Percentiles rank a stretch among this genome's conserved stretches.
Evolutionary conservation across 164 flowering plant species (phyloP).

Genomic region (Santalum album): DNA sequence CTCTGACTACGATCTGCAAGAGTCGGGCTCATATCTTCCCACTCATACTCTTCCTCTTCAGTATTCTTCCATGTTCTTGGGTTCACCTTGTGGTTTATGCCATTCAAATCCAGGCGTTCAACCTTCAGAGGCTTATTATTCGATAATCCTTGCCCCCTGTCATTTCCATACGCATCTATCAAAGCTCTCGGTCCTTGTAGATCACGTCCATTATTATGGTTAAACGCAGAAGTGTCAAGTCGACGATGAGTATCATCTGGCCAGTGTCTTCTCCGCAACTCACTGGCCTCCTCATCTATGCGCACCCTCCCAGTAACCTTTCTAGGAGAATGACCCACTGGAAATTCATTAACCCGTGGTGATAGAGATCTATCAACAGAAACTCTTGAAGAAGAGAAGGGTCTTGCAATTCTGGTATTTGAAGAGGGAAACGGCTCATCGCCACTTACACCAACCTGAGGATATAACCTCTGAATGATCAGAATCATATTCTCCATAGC

Average conservation of each 20-base stretch:
- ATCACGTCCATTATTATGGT: conserved; percentile 31
- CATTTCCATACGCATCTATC: conserved; percentile 86
- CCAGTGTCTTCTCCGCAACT: no score
- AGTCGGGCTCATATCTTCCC: conserved; percentile 96
- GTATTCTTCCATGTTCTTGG: conserved; percentile 68
- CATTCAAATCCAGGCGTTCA: conserved; percentile 31
- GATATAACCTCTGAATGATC: conserved; percentile 27
- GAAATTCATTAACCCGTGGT: conserved; percentile 32
- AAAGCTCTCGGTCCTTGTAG: conserved; percentile 62
- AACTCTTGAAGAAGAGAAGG: conserved; percentile 32
- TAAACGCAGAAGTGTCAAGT: conserved; percentile 27
- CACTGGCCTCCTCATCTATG: no score
- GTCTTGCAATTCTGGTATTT: conserved; percentile 21
- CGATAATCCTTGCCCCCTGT: conserved; percentile 31
- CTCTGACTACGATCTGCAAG: conserved; percentile 39
- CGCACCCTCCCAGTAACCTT: conserved; percentile 27
- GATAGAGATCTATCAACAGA: conserved; percentile 25
- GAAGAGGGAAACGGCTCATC: conserved; percentile 32
- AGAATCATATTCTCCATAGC: conserved; percentile 37
- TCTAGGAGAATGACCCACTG: conserved; percentile 30
- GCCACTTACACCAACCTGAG: conserved; percentile 30
- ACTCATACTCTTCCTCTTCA: conserved; percentile 95
- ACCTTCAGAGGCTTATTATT: conserved; percentile 30
- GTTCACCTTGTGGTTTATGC: conserved; percentile 20
- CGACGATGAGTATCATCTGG: conserved; percentile 14